Conservation (phyloP, 2,329 filamentous ascomycete genomes). For the Chaetomium sp. region DNA sequence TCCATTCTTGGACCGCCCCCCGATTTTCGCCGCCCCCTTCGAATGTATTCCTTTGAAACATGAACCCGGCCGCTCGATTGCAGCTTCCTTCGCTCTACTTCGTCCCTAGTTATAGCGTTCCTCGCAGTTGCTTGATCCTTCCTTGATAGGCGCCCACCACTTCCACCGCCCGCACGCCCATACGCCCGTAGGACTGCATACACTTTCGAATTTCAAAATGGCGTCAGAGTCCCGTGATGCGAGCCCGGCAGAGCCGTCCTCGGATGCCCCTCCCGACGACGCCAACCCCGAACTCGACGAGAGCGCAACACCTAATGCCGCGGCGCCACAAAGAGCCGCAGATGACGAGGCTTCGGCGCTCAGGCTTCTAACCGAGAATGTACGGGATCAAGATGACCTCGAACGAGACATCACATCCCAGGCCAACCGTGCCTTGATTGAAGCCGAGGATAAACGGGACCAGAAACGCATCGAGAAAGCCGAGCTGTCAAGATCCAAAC, state of each 20-base stretch:
- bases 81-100: too few species aligned
- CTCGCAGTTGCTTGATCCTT: too few species aligned
- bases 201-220: not conserved
- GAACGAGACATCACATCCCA: slow-evolving; percentile 74
- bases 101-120: too few species aligned
- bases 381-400: slow-evolving; percentile 82
- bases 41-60: too few species aligned
- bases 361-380: slow-evolving; percentile 56
- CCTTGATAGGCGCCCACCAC: too few species aligned
- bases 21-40: too few species aligned
- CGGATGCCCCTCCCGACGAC: not conserved
- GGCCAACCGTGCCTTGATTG: slow-evolving; percentile 52
- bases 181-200: not conserved
- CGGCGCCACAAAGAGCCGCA: not conserved
- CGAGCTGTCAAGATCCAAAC: slow-evolving; percentile 47
- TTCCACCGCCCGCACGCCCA: too few species aligned
- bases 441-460: slow-evolving; percentile 58
- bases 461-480: slow-evolving; percentile 56
- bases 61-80: too few species aligned
- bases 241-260: not conserved
- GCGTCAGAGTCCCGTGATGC: too few species aligned
- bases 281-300: not conserved
- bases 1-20: too few species aligned
- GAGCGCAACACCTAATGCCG: not conserved
- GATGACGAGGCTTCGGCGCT: slow-evolving; percentile 55